phyloP scores from a whole-genome alignment of 805 yeast genomes.

The Candida chilensis region DNA sequence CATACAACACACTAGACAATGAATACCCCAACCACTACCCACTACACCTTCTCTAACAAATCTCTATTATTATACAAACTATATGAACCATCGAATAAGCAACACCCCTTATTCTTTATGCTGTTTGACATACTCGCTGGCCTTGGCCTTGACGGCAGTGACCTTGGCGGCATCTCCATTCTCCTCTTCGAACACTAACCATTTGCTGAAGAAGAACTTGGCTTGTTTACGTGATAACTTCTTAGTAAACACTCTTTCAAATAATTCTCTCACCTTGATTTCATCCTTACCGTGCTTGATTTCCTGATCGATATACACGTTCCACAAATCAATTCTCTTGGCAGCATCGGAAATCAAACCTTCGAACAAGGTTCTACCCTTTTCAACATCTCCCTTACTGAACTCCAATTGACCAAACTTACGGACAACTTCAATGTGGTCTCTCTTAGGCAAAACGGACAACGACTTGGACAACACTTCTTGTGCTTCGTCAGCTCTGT shows the following conservation, averaged over 20 bases:
- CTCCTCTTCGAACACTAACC: conserved; percentile 76
- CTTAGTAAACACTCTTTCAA: conserved; percentile 65
- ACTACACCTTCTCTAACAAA: too few species aligned
- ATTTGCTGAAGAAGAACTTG: conserved; percentile 87
- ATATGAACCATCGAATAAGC: too few species aligned
- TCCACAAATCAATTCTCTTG: conserved; percentile 90
- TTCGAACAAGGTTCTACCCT: conserved; percentile 90
- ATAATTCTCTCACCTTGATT: conserved; percentile 63
- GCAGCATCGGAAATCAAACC: conserved; percentile 87
- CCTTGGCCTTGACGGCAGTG: conserved; percentile 86
- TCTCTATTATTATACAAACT: too few species aligned
- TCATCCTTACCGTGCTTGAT: conserved; percentile 63
- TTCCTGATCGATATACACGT: conserved; percentile 90
- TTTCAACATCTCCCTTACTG: conserved; percentile 81
- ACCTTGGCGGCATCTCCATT: conserved; percentile 58
- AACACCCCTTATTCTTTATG: not conserved
- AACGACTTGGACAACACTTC: conserved; percentile 68
- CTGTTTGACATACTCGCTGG: conserved; percentile 68
- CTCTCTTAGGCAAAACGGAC: conserved; percentile 59
- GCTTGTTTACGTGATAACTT: conserved; percentile 84
- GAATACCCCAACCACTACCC: too few species aligned
- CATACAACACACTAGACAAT: too few species aligned
- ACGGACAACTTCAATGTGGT: conserved; percentile 71
- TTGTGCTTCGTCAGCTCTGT: conserved; percentile 52
- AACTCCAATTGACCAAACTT: conserved; percentile 89